Conservation (phyloP, 345 rosid genomes). For the Viola odorata region DNA sequence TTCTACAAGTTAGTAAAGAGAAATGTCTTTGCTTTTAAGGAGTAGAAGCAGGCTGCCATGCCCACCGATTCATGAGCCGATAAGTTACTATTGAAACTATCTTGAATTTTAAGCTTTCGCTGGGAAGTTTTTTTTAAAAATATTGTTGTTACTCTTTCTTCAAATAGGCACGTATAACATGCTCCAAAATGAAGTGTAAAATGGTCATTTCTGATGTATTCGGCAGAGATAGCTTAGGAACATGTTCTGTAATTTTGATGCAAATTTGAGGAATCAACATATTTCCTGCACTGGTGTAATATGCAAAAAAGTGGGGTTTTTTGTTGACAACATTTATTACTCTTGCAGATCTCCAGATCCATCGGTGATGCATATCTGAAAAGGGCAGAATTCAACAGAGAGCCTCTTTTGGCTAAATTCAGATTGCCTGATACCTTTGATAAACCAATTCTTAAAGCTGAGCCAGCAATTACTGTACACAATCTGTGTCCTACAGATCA, state of each 20-base stretch:
- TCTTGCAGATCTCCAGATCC: slow-evolving; percentile 74
- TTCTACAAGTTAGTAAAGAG: not conserved
- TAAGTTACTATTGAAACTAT: not conserved
- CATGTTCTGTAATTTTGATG: too few relatives aligned
- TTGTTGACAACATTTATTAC: slow-evolving; percentile 11
- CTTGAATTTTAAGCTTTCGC: not conserved
- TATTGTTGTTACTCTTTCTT: slow-evolving; percentile 10
- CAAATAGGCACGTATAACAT: too few relatives aligned
- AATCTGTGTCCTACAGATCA: slow-evolving; percentile 70
- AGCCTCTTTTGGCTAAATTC: slow-evolving; percentile 75
- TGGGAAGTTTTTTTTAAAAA: slow-evolving; percentile 1
- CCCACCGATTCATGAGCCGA: not conserved
- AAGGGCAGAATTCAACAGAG: slow-evolving; percentile 76
- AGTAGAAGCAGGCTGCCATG: not conserved
- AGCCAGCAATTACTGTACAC: slow-evolving; percentile 71
- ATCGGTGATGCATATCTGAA: slow-evolving; percentile 95
- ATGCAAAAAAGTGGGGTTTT: not conserved
- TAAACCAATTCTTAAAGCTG: slow-evolving; percentile 80
- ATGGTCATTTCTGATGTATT: too few relatives aligned
- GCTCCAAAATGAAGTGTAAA: too few relatives aligned
- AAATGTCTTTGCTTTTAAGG: not conserved
- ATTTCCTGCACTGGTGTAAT: too few relatives aligned
- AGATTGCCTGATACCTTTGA: slow-evolving; percentile 66
- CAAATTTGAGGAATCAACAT: too few relatives aligned
- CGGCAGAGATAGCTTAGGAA: too few relatives aligned